A percentile compares a stretch with the other conserved stretches of the same genome.
Conservation (phyloP, 345 rosid species). For the Salix exigua region DNA sequence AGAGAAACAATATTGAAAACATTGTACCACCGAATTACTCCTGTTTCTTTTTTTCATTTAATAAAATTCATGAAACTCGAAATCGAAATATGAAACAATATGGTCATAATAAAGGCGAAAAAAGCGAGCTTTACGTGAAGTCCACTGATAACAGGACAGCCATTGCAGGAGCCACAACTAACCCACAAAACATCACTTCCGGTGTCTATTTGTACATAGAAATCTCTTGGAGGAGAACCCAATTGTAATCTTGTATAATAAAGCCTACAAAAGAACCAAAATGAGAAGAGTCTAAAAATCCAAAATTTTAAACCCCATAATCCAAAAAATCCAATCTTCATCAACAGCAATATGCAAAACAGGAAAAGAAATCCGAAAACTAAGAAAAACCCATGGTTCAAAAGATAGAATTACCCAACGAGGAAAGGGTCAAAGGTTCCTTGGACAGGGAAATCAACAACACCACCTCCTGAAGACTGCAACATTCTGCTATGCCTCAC, state of each 20-base stretch:
- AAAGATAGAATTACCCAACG: conserved; percentile 62
- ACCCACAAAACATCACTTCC: conserved; percentile 99
- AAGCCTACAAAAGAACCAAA: conserved; percentile 44
- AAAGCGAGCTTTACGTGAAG: conserved; percentile 52
- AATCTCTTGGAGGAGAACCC: conserved; percentile 87
- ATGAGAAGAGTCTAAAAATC: not conserved
- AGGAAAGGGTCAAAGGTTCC: conserved; percentile 81
- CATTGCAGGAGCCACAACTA: conserved; percentile 75
- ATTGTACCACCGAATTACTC: not conserved
- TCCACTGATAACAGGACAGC: conserved; percentile 79
- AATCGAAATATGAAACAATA: not conserved
- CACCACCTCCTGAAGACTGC: conserved; percentile 51
- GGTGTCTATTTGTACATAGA: conserved; percentile 87
- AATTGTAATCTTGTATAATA: conserved; percentile 73
- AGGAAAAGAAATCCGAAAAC: not conserved
- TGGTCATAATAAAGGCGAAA: not conserved
- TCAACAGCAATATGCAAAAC: not conserved
- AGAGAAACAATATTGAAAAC: conserved; percentile 10
- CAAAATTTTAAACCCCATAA: conserved; percentile 1
- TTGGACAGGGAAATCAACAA: conserved; percentile 68
- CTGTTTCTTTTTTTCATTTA: not conserved
- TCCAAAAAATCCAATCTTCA: not conserved
- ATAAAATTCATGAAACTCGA: not conserved
- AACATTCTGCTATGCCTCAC: conserved; percentile 77
- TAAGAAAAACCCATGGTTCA: not conserved